Evolutionary conservation across 2,329 filamentous ascomycete species (phyloP), one percentile per base, ranked within the genome.

Genomic region (Diaporthe sp.): DNA sequence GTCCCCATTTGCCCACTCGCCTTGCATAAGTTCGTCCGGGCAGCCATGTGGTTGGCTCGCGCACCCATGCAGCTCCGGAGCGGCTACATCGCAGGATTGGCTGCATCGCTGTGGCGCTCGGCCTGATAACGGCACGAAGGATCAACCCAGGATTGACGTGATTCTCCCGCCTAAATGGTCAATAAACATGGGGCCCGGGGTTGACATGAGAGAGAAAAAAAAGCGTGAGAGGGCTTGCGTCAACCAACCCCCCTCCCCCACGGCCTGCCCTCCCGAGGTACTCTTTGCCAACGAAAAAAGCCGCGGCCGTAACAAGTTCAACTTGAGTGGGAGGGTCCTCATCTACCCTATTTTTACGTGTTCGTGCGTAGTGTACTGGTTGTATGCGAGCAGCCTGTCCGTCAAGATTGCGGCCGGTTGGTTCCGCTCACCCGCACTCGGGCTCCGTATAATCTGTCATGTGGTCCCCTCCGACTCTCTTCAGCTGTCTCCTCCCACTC

Each of bases 91-190:
- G 35, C 57, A 47, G 69, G 69, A 72, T 64, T 72, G 69, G 69
- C 69, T 72, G 69, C 69, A 60, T 33, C 35, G 19, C 40, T 64
- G 57, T 64, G 57, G 69, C 57, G 57, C 60, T 28, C 69, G 58
- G 64, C 64, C 45, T 64, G 69, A 72, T 72, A 72, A 72, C 69
- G 42, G 52, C n/a, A 52, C 69, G 69, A 72, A 64, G 57, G 69
- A 72, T 72, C 57, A 52, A 28, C 69, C 69, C 19, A 40, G 69
- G 45, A 72, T 72, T 72, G 42, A 54, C 69, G 42, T 72, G 69
- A 58, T 35, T 54, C 69, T 72, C 69, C 69, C 58, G 57, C 57
- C 69, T 72, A 64, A 72, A 64, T 52, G 55, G 58, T 61, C 57
- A 42, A 61, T 58, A 52, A 71, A 72, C 47, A 61, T 61, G 45